These are phyloP conservation scores for Neoboletus magnificus DNA, from an alignment of 768 basidiomycete species.

Conservation along the genomic window DNA sequence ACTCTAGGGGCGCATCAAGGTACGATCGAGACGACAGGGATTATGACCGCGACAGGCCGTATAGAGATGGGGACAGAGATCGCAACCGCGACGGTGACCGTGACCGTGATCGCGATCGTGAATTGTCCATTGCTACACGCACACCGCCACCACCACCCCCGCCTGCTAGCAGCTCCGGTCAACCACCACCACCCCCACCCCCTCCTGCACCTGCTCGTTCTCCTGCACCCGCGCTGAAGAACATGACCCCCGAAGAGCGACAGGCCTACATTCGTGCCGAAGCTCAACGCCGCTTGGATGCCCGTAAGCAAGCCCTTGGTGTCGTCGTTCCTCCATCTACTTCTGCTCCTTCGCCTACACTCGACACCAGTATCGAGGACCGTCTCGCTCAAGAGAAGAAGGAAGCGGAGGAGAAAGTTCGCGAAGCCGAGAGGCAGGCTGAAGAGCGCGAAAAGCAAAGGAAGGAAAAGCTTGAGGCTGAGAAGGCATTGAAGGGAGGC, in stretches of 20 bases:
- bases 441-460: conserved; percentile 75
- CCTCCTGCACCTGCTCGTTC: conserved; percentile 54
- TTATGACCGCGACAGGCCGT: conserved; percentile 29
- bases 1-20: conserved; percentile 43
- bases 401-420: conserved; percentile 86
- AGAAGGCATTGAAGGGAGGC: conserved; percentile 59
- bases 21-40: conserved; percentile 39
- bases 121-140: conserved; percentile 36
- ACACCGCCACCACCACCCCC: conserved; percentile 48
- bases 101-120: conserved; percentile 38
- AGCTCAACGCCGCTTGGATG: conserved; percentile 78
- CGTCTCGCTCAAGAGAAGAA: conserved; percentile 80
- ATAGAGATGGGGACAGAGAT: conserved; percentile 31
- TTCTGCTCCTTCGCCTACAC: conserved; percentile 40
- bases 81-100: conserved; percentile 23
- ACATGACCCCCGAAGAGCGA: conserved; percentile 84
- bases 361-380: conserved; percentile 83
- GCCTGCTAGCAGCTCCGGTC: conserved; percentile 36
- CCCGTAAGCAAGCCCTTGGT: conserved; percentile 82
- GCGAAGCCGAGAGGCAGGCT: conserved; percentile 73
- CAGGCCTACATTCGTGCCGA: conserved; percentile 73
- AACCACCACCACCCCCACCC: conserved; percentile 37
- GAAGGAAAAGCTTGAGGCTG: conserved; percentile 69
- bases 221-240: conserved; percentile 58
- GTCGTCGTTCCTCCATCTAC: conserved; percentile 45